Percentiles rank a stretch among this genome's conserved stretches.
These are phyloP conservation scores for Arabidopsis thaliana DNA, from an alignment of 345 rosid species.

Conservation along the genomic window TAIR10.1 NC_003074.8:14309501-14310000, in stretches of 20 bases:
- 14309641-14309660: slow-evolving; percentile 11
- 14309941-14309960: background rate
- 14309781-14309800: background rate
- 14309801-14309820: background rate
- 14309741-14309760: slow-evolving; percentile 15
- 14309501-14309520: background rate
- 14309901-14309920: slow-evolving; percentile 17
- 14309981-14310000: no score
- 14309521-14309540: background rate
- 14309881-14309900: background rate
- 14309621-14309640: background rate
- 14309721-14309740: background rate
- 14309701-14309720: background rate
- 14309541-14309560: slow-evolving; percentile 23
- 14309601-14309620: slow-evolving; percentile 2
- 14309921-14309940: background rate
- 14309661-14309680: background rate
- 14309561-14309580: slow-evolving; percentile 2
- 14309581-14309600: slow-evolving; percentile 5
- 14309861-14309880: no score
- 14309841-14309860: background rate
- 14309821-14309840: slow-evolving; percentile 25
- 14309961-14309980: no score
- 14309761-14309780: background rate
- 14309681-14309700: slow-evolving; percentile 34